Evolutionary conservation across 805 yeast genomes (phyloP), one percentile per base, ranked within the genome.

Genomic region (Candida silvicultrix): DNA sequence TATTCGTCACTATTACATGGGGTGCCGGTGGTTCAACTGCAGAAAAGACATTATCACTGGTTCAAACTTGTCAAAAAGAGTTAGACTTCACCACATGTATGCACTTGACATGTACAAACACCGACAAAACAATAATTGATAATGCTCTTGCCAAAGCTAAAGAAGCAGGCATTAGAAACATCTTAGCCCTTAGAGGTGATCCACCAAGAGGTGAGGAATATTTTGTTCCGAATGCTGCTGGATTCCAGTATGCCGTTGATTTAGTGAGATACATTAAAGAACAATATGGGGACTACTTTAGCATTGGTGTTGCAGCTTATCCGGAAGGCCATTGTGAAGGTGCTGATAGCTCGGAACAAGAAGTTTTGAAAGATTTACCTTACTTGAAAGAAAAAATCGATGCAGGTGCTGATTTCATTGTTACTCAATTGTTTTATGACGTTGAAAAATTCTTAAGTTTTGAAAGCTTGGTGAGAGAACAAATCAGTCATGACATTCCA

Each of bases 321-420:
- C 97, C 99, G 9, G 99, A 92, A 62, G 99, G 99, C 18, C 97
- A 92, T 66, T 89, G 88, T 32, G 96, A 90, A 55, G 92, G 95
- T 14, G 74, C 89, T 1, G 87, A 83, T 54, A 73, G 68, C 40
- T 65, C 78, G 9, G 73, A 72, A 32, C 96, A 89, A 62, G 77
- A 80, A 56, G 80, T 83, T 1, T 60, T 62, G 20, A 74, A 74
- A 41, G 99, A 92, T 64, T 58, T 92, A 41, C 92, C 94, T 7
- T 89, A 65, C 59, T 73, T 94, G 64, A 77, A 81, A 42, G 95
- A 88, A 54, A 94, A 94, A 63, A 75, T 92, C 21, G 75, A 81
- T 47, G 97, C 98, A 2, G 99, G 99, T 39, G 99, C 98, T 2
- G 95, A 89, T 59, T 94, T 89, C 60, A 78, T 94, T 44, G 78